A percentile compares a stretch with the other conserved stretches of the same genome.
Evolutionary conservation across 257 asterid genomes (phyloP).

Genomic region (Solanum verrucosum): DNA sequence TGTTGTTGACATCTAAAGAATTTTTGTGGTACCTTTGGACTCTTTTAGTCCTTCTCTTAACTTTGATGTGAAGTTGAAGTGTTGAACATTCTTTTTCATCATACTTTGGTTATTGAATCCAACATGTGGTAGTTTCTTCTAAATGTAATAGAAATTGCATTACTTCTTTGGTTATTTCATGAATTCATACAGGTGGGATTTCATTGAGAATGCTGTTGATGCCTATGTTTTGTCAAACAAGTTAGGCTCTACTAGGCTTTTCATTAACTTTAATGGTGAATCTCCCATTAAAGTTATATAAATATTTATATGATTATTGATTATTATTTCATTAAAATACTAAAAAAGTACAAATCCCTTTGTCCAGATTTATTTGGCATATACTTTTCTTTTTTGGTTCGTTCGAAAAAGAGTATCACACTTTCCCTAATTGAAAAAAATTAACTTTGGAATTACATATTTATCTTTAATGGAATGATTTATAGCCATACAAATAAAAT

Average conservation of each 20-base stretch:
- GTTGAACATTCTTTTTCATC: neutral
- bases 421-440: neutral
- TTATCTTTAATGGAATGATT: too few relatives aligned
- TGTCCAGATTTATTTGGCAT: neutral
- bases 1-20: neutral
- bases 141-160: neutral
- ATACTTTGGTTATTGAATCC: neutral
- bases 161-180: neutral
- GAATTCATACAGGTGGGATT: too few relatives aligned
- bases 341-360: neutral
- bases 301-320: neutral
- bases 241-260: neutral
- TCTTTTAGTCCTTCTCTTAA: neutral
- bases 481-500: too few relatives aligned
- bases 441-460: neutral
- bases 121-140: neutral
- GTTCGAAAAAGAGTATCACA: neutral
- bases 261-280: neutral
- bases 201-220: too few relatives aligned
- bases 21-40: neutral
- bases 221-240: neutral
- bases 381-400: neutral
- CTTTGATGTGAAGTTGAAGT: neutral
- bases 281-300: too few relatives aligned
- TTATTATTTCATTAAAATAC: too few relatives aligned